These are phyloP conservation scores for Schoenoplectus triqueter DNA, from an alignment of 202 grass and related monocot species.

Conservation along the genomic window DNA sequence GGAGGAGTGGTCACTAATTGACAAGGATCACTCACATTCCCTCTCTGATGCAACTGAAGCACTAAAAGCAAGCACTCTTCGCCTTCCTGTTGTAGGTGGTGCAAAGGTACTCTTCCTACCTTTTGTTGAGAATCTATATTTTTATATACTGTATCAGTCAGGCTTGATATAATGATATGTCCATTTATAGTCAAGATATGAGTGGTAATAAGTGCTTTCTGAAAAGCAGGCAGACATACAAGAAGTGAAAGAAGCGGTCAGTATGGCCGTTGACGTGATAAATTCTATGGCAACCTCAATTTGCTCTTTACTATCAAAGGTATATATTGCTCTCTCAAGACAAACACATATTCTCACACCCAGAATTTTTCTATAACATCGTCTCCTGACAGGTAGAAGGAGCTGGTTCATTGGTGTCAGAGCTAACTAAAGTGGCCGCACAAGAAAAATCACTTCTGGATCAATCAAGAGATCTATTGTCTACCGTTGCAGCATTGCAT, in stretches of 20 bases:
- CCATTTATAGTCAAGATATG: background rate
- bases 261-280: slow-evolving; percentile 79
- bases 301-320: slow-evolving; percentile 80
- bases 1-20: slow-evolving; percentile 82
- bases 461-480: slow-evolving; percentile 87
- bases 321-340: slow-evolving; percentile 38
- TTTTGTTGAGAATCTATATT: slow-evolving; percentile 30
- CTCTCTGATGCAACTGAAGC: slow-evolving; percentile 83
- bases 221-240: slow-evolving; percentile 71
- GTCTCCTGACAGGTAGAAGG: slow-evolving; percentile 65
- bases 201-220: slow-evolving; percentile 38
- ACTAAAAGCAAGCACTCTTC: slow-evolving; percentile 86
- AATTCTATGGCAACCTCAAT: slow-evolving; percentile 83
- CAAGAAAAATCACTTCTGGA: slow-evolving; percentile 80
- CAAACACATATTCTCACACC: background rate
- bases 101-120: slow-evolving; percentile 64
- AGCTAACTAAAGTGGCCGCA: slow-evolving; percentile 74
- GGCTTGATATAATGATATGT: background rate
- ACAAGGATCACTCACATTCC: slow-evolving; percentile 79
- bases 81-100: slow-evolving; percentile 81
- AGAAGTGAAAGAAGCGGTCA: slow-evolving; percentile 87
- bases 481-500: slow-evolving; percentile 82
- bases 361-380: background rate
- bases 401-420: slow-evolving; percentile 71
- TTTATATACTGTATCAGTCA: background rate